Conservation (phyloP, 2,329 filamentous ascomycete species). For the Pseudogymnoascus sp. region DNA sequence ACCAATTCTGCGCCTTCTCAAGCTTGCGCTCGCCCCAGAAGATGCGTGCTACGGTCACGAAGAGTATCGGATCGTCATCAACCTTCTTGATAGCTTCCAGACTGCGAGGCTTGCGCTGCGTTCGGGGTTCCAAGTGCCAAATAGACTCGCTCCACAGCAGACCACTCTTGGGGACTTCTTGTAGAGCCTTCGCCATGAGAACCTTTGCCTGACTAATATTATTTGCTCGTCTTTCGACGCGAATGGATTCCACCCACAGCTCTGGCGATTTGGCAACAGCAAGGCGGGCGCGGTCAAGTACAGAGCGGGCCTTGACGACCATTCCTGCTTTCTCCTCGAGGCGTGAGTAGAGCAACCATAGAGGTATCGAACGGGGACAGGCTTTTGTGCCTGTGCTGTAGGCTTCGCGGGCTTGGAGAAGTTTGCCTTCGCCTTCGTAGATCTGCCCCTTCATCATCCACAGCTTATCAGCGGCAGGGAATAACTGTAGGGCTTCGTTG, state of each 20-base stretch:
- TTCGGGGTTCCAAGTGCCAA: constrained; percentile 84
- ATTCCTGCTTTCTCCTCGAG: constrained; percentile 80
- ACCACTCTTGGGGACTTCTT: constrained; percentile 82
- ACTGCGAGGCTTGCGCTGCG: constrained; percentile 82
- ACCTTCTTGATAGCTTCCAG: constrained; percentile 96
- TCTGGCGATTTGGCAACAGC: constrained; percentile 77
- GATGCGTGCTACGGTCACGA: constrained; percentile 86
- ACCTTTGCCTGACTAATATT: constrained; percentile 78
- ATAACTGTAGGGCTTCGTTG: constrained; percentile 76
- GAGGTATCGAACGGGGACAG: constrained; percentile 70
- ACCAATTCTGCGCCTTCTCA: constrained; percentile 94
- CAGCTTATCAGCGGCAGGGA: constrained; percentile 77
- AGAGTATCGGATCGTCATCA: constrained; percentile 81
- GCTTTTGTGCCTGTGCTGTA: constrained; percentile 83
- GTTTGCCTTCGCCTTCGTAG: constrained; percentile 73
- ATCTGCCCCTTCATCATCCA: constrained; percentile 99
- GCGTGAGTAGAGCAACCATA: constrained; percentile 83
- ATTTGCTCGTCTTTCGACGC: constrained; percentile 79
- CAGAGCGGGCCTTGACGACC: constrained; percentile 83
- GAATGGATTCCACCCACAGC: constrained; percentile 89
- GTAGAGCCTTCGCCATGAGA: constrained; percentile 86
- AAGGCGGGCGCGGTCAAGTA: constrained; percentile 83
- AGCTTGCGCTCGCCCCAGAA: constrained; percentile 91
- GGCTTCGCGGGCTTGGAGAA: constrained; percentile 79
- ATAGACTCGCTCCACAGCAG: constrained; percentile 91